A percentile compares a stretch with the other conserved stretches of the same genome.
Evolutionary conservation across 805 yeast species (phyloP).

Genomic region (Metschnikowia dekortorum): DNA sequence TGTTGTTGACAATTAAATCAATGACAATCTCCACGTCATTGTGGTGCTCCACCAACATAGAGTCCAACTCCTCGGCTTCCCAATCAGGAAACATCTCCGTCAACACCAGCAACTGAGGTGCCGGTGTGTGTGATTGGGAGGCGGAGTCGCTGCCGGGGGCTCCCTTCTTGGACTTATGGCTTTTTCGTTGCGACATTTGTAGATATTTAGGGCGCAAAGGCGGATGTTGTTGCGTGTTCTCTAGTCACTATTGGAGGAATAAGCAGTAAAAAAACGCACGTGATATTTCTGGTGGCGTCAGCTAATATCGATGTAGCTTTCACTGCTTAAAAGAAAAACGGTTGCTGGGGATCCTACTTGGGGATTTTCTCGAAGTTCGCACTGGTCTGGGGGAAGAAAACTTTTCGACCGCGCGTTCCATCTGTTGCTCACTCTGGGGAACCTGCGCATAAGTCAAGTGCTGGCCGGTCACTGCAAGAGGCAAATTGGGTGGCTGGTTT

Average conservation of each 20-base stretch:
- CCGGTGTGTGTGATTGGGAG: not conserved
- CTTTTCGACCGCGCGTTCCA: constrained; percentile 4
- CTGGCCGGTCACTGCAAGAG: not conserved
- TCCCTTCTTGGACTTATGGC: constrained; percentile 12
- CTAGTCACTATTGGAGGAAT: not conserved
- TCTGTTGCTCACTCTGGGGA: not conserved
- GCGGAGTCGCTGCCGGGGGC: constrained; percentile 8
- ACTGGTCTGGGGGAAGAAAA: constrained; percentile 1
- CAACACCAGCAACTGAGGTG: constrained; percentile 47
- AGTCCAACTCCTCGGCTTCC: constrained; percentile 77
- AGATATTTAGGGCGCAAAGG: constrained; percentile 2
- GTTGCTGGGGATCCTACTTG: not conserved
- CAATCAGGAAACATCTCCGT: constrained; percentile 92
- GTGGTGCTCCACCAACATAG: constrained; percentile 68
- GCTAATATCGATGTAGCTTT: not conserved
- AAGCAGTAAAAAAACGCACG: not conserved
- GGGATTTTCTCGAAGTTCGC: constrained; percentile 4
- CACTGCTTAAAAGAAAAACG: constrained; percentile 3
- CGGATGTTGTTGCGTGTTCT: not conserved
- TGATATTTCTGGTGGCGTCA: not conserved
- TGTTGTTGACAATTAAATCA: constrained; percentile 85
- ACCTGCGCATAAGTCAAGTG: not conserved
- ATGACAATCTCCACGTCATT: constrained; percentile 75
- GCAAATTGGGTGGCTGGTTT: too few relatives aligned
- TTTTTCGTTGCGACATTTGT: constrained; percentile 19